Evolutionary conservation across 116 monocot species (phyloP).

Genomic region (Cymodocea nodosa): DNA sequence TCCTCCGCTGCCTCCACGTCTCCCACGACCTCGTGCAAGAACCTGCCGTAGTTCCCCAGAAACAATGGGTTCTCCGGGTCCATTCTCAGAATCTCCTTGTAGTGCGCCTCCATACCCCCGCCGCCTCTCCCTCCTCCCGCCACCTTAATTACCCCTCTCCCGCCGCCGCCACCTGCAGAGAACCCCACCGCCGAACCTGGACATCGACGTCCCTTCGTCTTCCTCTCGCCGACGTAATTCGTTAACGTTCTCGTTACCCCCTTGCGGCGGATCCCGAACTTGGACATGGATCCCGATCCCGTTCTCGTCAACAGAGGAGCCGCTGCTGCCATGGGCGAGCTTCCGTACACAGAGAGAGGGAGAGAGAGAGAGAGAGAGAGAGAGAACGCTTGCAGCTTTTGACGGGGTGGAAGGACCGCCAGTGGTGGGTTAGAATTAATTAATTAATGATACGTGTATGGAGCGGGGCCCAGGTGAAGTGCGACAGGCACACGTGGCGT

Average conservation of each 20-base stretch:
- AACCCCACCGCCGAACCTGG: slow-evolving; percentile 2
- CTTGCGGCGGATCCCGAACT: neutral
- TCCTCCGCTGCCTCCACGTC: slow-evolving; percentile 55
- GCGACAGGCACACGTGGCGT: too few species aligned
- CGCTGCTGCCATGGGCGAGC: slow-evolving; percentile 16
- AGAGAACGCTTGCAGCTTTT: too few species aligned
- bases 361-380: too few species aligned
- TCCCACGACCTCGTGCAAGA: slow-evolving; percentile 63
- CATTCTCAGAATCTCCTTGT: slow-evolving; percentile 45
- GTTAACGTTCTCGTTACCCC: too few species aligned
- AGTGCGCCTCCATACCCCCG: slow-evolving; percentile 30
- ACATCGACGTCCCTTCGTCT: neutral
- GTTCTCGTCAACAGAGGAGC: slow-evolving; percentile 12
- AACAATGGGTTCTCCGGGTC: slow-evolving; percentile 67
- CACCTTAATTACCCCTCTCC: slow-evolving; percentile 21
- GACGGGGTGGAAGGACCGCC: too few species aligned
- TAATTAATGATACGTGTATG: too few species aligned
- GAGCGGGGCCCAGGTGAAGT: too few species aligned
- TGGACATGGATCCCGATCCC: slow-evolving; percentile 9
- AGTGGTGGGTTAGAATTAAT: too few species aligned
- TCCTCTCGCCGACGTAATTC: too few species aligned
- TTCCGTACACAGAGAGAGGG: too few species aligned
- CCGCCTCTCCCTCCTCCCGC: slow-evolving; percentile 14
- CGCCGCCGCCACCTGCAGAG: slow-evolving; percentile 20
- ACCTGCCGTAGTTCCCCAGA: slow-evolving; percentile 63